Conservation (phyloP, 768 basidiomycete species). For the Phlebiopsis gigantea region DNA sequence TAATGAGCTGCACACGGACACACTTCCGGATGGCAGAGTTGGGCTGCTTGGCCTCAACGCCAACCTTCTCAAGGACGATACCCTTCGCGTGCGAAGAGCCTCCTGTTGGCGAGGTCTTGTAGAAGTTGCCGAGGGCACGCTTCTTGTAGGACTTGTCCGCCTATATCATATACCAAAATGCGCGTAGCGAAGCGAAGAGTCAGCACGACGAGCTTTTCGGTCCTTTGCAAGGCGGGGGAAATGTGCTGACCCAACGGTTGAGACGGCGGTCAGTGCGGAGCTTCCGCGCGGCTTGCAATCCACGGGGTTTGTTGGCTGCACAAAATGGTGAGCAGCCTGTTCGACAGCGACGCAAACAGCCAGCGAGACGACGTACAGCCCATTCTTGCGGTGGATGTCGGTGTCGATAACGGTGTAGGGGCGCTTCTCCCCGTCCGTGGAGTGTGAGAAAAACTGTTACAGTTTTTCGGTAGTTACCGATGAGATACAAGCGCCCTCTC, state of each 20-base stretch:
- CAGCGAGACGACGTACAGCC: constrained; percentile 60
- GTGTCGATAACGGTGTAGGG: constrained; percentile 36
- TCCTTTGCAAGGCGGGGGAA: background rate
- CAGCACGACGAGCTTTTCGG: background rate
- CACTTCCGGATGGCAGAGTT: constrained; percentile 99
- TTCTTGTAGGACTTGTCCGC: constrained; percentile 99
- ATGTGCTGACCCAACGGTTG: constrained; percentile 87
- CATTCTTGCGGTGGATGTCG: constrained; percentile 61
- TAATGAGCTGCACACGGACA: constrained; percentile 99
- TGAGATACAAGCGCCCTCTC: background rate
- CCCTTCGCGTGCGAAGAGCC: constrained; percentile 99
- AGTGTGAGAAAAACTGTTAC: constrained; percentile 29
- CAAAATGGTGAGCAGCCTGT: constrained; percentile 14
- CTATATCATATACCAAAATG: constrained; percentile 36
- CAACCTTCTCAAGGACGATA: constrained; percentile 99
- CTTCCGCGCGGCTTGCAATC: constrained; percentile 98
- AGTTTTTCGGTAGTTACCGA: constrained; percentile 33
- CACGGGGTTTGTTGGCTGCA: constrained; percentile 96
- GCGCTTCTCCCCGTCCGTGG: constrained; percentile 10
- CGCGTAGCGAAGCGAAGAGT: background rate
- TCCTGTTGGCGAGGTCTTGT: constrained; percentile 99
- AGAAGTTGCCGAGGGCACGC: constrained; percentile 97
- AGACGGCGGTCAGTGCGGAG: constrained; percentile 89
- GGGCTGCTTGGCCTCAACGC: constrained; percentile 99
- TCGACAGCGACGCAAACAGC: constrained; percentile 4